Conservation (phyloP, 805 yeast species). For the Candida railenensis region DNA sequence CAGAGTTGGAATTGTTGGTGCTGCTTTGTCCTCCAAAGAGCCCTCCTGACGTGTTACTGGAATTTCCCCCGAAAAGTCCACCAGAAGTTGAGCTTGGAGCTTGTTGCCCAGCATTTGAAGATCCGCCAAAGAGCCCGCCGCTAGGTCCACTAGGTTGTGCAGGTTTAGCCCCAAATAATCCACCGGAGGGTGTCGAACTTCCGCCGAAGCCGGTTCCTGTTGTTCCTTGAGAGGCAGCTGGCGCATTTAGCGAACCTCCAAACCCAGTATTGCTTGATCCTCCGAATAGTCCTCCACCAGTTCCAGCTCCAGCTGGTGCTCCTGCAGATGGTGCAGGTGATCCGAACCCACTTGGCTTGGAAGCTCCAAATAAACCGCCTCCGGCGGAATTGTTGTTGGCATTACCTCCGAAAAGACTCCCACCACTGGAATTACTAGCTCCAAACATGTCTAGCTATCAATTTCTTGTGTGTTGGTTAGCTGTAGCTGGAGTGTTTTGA, state of each 20-base stretch:
- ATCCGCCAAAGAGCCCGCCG: constrained; percentile 5
- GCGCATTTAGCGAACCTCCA: background rate
- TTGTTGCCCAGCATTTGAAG: constrained; percentile 4
- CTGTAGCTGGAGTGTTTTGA: no score
- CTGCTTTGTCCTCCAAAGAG: constrained; percentile 16
- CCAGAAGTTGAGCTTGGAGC: constrained; percentile 9
- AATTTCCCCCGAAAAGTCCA: constrained; percentile 15
- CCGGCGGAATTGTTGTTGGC: constrained; percentile 7
- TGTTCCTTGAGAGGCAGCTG: background rate
- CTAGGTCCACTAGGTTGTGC: background rate
- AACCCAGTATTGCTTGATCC: background rate
- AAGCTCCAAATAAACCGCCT: constrained; percentile 20
- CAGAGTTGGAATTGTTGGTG: constrained; percentile 7
- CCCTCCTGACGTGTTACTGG: constrained; percentile 13
- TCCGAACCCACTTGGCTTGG: constrained; percentile 6
- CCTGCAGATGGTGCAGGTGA: background rate
- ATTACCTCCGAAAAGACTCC: constrained; percentile 15
- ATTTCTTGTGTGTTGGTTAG: background rate
- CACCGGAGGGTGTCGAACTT: background rate
- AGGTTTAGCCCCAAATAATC: background rate
- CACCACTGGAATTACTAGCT: constrained; percentile 5
- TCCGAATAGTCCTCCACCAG: constrained; percentile 1
- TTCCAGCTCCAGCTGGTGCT: constrained; percentile 3
- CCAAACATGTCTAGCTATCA: constrained; percentile 1
- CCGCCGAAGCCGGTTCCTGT: background rate